These are phyloP conservation scores for Cenchrus americanus DNA, from an alignment of 176 grass and related monocot species.

Conservation along the genomic window DNA sequence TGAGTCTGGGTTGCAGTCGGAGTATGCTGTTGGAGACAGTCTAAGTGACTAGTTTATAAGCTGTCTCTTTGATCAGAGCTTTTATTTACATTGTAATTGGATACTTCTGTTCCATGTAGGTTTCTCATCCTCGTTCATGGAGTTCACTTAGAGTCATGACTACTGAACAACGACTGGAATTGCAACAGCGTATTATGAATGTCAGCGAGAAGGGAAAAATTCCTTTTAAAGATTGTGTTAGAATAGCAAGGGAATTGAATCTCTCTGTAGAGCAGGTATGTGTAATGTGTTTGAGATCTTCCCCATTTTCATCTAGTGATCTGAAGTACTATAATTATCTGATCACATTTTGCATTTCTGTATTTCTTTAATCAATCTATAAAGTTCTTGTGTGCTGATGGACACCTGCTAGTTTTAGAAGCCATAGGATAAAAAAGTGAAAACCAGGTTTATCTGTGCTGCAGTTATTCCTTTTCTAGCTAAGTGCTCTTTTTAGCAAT, in stretches of 20 bases:
- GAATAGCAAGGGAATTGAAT: slow-evolving; percentile 84
- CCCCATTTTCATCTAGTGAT: slow-evolving; percentile 26
- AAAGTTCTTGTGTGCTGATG: neutral
- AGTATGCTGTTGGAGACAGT: no score
- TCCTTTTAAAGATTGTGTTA: slow-evolving; percentile 78
- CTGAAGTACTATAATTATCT: neutral
- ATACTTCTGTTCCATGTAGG: slow-evolving; percentile 51
- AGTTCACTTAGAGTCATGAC: slow-evolving; percentile 88
- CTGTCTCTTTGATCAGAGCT: neutral
- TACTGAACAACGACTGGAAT: slow-evolving; percentile 74
- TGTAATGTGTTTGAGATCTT: slow-evolving; percentile 20
- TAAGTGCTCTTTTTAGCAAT: neutral
- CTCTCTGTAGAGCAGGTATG: slow-evolving; percentile 90
- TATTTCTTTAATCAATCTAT: neutral
- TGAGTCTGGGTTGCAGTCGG: no score
- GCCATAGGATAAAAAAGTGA: neutral
- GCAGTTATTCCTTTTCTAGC: neutral
- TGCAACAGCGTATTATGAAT: slow-evolving; percentile 63
- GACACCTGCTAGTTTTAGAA: neutral
- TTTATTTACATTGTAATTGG: slow-evolving; percentile 31
- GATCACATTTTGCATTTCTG: slow-evolving; percentile 5
- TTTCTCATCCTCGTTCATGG: slow-evolving; percentile 80
- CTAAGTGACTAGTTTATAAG: neutral
- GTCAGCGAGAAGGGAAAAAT: slow-evolving; percentile 67
- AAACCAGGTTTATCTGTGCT: neutral